Conservation (phyloP, 305 asterid genomes). For the Ilex paraguariensis region DNA sequence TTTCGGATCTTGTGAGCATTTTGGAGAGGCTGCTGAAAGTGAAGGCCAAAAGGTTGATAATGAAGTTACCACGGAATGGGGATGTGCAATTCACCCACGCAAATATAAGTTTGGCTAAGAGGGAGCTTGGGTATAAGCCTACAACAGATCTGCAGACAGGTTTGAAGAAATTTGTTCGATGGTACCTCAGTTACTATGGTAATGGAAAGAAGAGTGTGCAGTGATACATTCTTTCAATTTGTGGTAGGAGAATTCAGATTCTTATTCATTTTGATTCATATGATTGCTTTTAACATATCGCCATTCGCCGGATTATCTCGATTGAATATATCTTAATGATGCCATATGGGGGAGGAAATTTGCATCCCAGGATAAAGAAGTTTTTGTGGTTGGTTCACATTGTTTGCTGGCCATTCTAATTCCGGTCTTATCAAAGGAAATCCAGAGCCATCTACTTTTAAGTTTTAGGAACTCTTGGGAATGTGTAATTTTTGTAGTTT, state of each 20-base stretch:
- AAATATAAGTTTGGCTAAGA: conserved; percentile 18
- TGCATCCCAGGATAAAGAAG: no score
- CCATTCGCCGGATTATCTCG: conserved; percentile 6
- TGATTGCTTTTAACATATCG: conserved; percentile 26
- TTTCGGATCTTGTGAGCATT: conserved; percentile 15
- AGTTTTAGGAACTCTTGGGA: conserved; percentile 18
- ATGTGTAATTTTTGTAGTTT: conserved; percentile 56
- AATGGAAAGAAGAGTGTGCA: conserved; percentile 9
- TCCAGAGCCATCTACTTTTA: conserved; percentile 19
- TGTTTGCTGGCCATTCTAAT: not conserved
- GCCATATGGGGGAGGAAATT: no score
- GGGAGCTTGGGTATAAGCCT: conserved; percentile 19
- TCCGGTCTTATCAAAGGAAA: conserved; percentile 27
- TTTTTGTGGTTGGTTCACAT: no score
- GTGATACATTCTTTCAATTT: conserved; percentile 4
- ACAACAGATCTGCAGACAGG: conserved; percentile 20
- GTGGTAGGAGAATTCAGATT: conserved; percentile 1
- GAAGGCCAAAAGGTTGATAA: conserved; percentile 13
- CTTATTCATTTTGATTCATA: conserved; percentile 9
- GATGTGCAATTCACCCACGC: conserved; percentile 24
- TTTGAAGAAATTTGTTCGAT: conserved; percentile 17
- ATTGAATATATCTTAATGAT: no score
- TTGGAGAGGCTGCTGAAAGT: conserved; percentile 17
- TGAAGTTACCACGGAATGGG: conserved; percentile 22
- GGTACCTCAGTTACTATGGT: conserved; percentile 19